phyloP scores from a whole-genome alignment of 2,329 filamentous ascomycete species.

The Aureobasidium sp. region DNA sequence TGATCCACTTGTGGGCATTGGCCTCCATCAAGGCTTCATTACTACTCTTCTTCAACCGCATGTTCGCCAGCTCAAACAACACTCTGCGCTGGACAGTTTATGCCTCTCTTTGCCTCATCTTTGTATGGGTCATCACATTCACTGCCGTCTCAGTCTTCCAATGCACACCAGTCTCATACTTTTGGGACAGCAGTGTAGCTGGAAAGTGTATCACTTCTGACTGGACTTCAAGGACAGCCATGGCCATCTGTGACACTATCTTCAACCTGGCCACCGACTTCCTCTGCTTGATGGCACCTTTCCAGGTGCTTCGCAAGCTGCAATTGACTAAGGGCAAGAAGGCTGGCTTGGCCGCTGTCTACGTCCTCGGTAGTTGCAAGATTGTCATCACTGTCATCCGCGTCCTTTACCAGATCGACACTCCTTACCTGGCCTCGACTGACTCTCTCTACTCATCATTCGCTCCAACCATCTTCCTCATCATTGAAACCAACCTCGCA shows the following conservation, averaged over 20 bases:
- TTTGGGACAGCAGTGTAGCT: slow-evolving; percentile 32
- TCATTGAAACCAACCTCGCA: slow-evolving; percentile 9
- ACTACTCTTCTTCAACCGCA: slow-evolving; percentile 41
- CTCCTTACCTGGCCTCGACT: not conserved
- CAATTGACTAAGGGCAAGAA: slow-evolving; percentile 28
- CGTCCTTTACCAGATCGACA: not conserved
- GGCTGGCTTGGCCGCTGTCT: slow-evolving; percentile 29
- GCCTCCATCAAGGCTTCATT: slow-evolving; percentile 35
- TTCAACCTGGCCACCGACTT: slow-evolving; percentile 32
- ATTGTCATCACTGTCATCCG: slow-evolving; percentile 15
- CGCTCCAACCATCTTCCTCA: not conserved
- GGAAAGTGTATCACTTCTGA: slow-evolving; percentile 29
- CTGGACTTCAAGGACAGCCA: slow-evolving; percentile 25
- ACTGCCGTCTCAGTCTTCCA: slow-evolving; percentile 34
- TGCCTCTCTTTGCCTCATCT: slow-evolving; percentile 26
- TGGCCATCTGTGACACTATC: slow-evolving; percentile 36
- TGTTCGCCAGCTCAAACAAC: slow-evolving; percentile 34
- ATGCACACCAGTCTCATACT: slow-evolving; percentile 36
- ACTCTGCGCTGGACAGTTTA: slow-evolving; percentile 30
- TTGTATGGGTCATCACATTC: slow-evolving; percentile 26
- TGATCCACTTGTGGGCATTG: slow-evolving; percentile 8
- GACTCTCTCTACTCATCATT: not conserved
- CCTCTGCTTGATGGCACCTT: slow-evolving; percentile 28
- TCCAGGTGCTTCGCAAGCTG: slow-evolving; percentile 28
- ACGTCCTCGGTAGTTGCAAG: slow-evolving; percentile 29